Evolutionary conservation across 371 early-diverging fungal genomes (phyloP).

Genomic region (Mucor plumbeus): DNA sequence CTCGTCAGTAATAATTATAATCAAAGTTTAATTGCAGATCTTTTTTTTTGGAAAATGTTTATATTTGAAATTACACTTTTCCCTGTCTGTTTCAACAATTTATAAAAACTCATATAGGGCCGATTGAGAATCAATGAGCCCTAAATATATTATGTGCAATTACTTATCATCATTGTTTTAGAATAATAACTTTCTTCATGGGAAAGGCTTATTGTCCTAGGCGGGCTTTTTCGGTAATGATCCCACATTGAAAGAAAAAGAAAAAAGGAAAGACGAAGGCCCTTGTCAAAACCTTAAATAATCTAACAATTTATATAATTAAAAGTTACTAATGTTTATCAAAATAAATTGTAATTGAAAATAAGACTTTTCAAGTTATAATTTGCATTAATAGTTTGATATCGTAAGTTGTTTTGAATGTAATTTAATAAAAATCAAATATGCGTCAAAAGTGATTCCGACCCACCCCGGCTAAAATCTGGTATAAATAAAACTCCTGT

Average conservation of each 20-base stretch:
- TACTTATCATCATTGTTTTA: not conserved
- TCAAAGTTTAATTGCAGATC: too few relatives aligned
- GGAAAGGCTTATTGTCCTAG: not conserved
- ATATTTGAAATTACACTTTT: too few relatives aligned
- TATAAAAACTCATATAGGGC: too few relatives aligned
- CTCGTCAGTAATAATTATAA: too few relatives aligned
- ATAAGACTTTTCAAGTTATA: not conserved
- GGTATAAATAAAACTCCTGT: not conserved
- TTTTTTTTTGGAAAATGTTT: too few relatives aligned
- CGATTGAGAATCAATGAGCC: not conserved
- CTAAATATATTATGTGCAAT: not conserved
- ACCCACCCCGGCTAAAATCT: not conserved
- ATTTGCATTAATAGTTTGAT: not conserved
- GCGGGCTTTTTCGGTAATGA: not conserved
- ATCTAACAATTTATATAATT: not conserved
- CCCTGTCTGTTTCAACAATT: too few relatives aligned
- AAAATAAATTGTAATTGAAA: not conserved
- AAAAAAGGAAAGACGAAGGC: not conserved
- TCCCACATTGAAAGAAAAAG: slow-evolving; percentile 1
- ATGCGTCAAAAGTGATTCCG: slow-evolving; percentile 18
- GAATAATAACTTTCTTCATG: not conserved
- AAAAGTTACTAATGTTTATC: not conserved
- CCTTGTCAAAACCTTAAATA: not conserved
- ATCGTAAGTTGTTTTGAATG: not conserved
- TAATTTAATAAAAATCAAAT: slow-evolving; percentile 1